A percentile compares a stretch with the other conserved stretches of the same genome.
Evolutionary conservation across 176 grass and related monocot species (phyloP).

Genomic region (Carex scoparia): DNA sequence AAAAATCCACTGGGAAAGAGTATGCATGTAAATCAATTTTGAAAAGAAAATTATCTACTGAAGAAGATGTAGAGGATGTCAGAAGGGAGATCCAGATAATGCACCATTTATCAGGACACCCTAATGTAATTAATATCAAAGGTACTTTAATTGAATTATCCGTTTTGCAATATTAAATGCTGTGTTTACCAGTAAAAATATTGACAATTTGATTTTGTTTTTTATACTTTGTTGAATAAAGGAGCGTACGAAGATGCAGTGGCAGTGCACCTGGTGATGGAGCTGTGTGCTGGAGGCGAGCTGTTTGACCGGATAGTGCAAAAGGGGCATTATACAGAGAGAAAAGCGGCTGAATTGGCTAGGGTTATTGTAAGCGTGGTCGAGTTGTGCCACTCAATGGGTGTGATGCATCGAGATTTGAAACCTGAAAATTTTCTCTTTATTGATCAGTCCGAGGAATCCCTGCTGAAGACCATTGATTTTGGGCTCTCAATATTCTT

Average conservation of each 20-base stretch:
- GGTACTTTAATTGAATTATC: neutral
- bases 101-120: constrained; percentile 40
- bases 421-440: constrained; percentile 56
- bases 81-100: constrained; percentile 57
- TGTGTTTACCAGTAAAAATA: neutral
- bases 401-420: constrained; percentile 50
- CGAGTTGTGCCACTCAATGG: constrained; percentile 42
- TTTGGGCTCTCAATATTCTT: constrained; percentile 47
- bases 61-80: constrained; percentile 54
- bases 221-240: neutral
- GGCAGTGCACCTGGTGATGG: constrained; percentile 46
- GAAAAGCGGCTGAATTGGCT: constrained; percentile 34
- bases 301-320: constrained; percentile 49
- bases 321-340: constrained; percentile 47
- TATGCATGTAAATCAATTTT: constrained; percentile 51
- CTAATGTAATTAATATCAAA: constrained; percentile 38
- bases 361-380: constrained; percentile 45
- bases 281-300: constrained; percentile 47
- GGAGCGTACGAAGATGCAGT: constrained; percentile 48
- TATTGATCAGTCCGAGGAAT: constrained; percentile 33
- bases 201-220: neutral
- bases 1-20: constrained; percentile 57
- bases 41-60: constrained; percentile 38
- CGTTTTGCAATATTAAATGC: neutral
- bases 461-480: constrained; percentile 44